These are phyloP conservation scores for Prunus mongolica DNA, from an alignment of 306 rosid species.

Conservation along the genomic window DNA sequence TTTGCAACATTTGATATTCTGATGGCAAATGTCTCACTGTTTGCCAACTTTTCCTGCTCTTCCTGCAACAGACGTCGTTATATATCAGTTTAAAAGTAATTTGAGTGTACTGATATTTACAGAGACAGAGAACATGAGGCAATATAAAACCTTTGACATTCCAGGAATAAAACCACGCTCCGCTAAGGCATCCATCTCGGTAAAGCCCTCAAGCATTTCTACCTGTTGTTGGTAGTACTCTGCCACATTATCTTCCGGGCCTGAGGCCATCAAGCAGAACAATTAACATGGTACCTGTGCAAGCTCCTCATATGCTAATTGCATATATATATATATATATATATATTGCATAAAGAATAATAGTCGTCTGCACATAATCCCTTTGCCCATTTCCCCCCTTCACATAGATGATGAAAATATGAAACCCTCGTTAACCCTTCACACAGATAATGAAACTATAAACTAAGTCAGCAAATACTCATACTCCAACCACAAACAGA, in stretches of 20 bases:
- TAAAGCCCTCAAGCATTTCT: slow-evolving; percentile 93
- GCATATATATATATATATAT: not conserved
- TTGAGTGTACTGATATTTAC: not conserved
- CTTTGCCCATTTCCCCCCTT: not conserved
- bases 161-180: slow-evolving; percentile 84
- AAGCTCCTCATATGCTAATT: slow-evolving; percentile 1
- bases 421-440: not conserved
- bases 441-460: not conserved
- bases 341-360: not conserved
- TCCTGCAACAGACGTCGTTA: slow-evolving; percentile 50
- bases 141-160: slow-evolving; percentile 72
- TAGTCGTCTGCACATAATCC: not conserved
- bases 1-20: slow-evolving; percentile 87
- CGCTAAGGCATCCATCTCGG: slow-evolving; percentile 88
- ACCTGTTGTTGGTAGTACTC: slow-evolving; percentile 97
- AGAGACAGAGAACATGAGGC: not conserved
- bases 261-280: slow-evolving; percentile 41
- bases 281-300: not conserved
- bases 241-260: slow-evolving; percentile 79
- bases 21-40: slow-evolving; percentile 88
- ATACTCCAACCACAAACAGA: not conserved
- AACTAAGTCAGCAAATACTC: not conserved
- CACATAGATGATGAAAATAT: not conserved
- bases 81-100: slow-evolving; percentile 22
- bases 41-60: slow-evolving; percentile 76